Evolutionary conservation across 2,329 filamentous ascomycete species (phyloP).

Genomic region (Diaporthe capsici): DNA sequence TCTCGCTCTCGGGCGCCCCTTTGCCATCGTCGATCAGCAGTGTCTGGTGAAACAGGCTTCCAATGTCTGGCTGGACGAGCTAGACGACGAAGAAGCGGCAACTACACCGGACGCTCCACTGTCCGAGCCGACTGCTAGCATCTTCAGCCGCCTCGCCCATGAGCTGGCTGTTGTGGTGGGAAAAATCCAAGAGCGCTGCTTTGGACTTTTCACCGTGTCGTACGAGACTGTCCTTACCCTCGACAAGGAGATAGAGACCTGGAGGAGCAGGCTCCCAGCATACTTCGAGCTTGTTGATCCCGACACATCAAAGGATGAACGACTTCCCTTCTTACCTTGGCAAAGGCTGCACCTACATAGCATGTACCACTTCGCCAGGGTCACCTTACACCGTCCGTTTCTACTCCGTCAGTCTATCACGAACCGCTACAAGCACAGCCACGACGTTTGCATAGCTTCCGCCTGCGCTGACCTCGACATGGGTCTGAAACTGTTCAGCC

Average conservation of each 20-base stretch:
- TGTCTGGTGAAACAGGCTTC: constrained; percentile 54
- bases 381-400: constrained; percentile 57
- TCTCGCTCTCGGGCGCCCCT: constrained; percentile 56
- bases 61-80: constrained; percentile 56
- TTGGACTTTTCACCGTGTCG: constrained; percentile 53
- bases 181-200: constrained; percentile 56
- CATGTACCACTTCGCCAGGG: constrained; percentile 56
- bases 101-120: constrained; percentile 34
- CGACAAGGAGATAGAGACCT: constrained; percentile 51
- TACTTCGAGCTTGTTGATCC: constrained; percentile 48
- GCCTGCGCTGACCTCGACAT: constrained; percentile 57
- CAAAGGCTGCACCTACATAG: constrained; percentile 56
- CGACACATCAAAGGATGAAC: constrained; percentile 49
- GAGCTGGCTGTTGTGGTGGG: constrained; percentile 47
- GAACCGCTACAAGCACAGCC: constrained; percentile 54
- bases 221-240: constrained; percentile 55
- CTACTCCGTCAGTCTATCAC: constrained; percentile 57
- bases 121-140: constrained; percentile 5
- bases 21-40: constrained; percentile 55
- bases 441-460: constrained; percentile 56
- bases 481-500: constrained; percentile 51
- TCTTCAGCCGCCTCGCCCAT: constrained; percentile 14
- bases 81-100: constrained; percentile 50
- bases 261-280: constrained; percentile 50
- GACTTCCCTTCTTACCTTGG: constrained; percentile 52